phyloP scores from a whole-genome alignment of 495 filamentous ascomycete genomes.

The Tuber aestivum region DNA sequence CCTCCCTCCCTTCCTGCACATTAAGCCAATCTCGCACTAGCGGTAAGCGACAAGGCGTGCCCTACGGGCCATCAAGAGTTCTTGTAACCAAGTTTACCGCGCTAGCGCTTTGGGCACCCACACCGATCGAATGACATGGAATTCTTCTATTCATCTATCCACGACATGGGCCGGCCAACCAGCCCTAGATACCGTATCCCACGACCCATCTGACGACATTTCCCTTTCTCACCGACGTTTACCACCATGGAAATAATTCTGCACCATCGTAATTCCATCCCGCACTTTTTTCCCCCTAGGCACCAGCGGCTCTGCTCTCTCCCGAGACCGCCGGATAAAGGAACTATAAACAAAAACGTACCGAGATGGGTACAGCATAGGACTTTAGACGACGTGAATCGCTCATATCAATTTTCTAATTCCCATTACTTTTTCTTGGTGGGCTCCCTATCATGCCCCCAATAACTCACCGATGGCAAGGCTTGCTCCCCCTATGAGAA shows the following conservation, averaged over 20 bases:
- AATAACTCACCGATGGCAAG: background rate
- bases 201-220: background rate
- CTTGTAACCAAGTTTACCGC: background rate
- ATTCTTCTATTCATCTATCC: background rate
- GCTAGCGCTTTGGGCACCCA: background rate
- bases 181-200: background rate
- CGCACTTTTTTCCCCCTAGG: background rate
- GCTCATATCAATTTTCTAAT: background rate
- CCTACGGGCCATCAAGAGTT: background rate
- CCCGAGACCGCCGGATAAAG: background rate
- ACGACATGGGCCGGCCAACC: background rate
- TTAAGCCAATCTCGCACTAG: background rate
- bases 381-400: background rate
- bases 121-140: background rate
- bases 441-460: background rate
- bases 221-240: background rate
- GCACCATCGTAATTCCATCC: background rate
- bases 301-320: background rate
- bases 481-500: background rate
- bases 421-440: background rate
- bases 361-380: background rate
- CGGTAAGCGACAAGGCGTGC: background rate
- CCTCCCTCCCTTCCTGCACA: background rate
- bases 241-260: background rate
- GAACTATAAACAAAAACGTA: background rate